Evolutionary conservation across 257 asterid genomes (phyloP), one percentile per base, ranked within the genome.

Genomic region (Primulina eburnea): DNA sequence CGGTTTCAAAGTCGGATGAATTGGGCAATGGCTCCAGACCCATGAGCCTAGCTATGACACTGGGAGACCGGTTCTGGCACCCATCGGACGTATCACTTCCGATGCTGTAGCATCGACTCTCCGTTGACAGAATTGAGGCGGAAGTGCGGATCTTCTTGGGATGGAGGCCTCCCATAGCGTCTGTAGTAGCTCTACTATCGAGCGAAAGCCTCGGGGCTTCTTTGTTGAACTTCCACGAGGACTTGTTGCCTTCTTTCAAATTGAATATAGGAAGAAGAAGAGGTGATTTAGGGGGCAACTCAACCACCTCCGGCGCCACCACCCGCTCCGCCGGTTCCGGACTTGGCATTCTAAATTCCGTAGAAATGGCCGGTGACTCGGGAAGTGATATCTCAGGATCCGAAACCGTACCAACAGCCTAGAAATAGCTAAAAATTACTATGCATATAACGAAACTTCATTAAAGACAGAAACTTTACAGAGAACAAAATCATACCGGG

Each of bases 171-270:
- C 99, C 99, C 68, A 90, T 87, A 0, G 92, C 89, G 37, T 93
- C 99, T n/a, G 90, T 83, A 12, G 89, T 88, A 38, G 98, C 98
- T 74, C 96, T 77, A 77, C 99, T 93, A 76, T 93, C 99, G 20
- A 93, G 81, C 5, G 99, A 93, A 32, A 93, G 92, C 82, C 99
- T 82, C 1, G 96, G 97, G 20, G 95, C 78, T 71, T 93, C 97
- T 70, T 84, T 93, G 74, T 82, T 16, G 70, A 89, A 83, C 81
- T 84, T 93, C 99, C 97, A 93, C 4, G 95, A 78, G 26, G 92
- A 76, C 71, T 76, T 84, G 4, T 76, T 59, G 61, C 95, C 95
- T 68, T 90, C 91, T 55, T 85, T 88, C 70, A 80, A 37, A 74
- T 85, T 88, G 34, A 90, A 72, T 7, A 82, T 63, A 1, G 88